These are phyloP conservation scores for Ganoderma leucocontextum DNA, from an alignment of 1,284 basidiomycete species.

Conservation along the genomic window DNA sequence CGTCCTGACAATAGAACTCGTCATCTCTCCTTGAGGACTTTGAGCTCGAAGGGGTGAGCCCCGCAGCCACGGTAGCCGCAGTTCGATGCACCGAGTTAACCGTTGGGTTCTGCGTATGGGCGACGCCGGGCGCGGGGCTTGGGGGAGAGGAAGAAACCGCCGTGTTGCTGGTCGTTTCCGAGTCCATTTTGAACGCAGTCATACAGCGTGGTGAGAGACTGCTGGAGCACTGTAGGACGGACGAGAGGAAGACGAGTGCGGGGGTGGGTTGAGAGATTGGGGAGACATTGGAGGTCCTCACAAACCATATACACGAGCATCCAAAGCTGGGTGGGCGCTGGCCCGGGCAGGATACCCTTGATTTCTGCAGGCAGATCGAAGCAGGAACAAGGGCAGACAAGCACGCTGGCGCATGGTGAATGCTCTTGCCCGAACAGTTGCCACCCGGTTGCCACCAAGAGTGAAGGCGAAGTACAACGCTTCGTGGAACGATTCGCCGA, in stretches of 20 bases:
- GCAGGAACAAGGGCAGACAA: too few relatives aligned
- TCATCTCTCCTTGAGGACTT: slow-evolving; percentile 13
- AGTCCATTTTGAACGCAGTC: not conserved
- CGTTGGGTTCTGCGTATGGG: not conserved
- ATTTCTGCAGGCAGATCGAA: too few relatives aligned
- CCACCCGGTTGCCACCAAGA: too few relatives aligned
- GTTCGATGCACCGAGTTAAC: too few relatives aligned
- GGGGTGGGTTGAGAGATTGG: not conserved
- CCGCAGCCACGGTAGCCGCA: too few relatives aligned
- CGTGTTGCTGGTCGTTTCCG: not conserved
- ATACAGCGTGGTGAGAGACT: not conserved
- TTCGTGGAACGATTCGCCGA: too few relatives aligned
- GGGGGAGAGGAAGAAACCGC: not conserved
- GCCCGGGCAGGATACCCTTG: too few relatives aligned
- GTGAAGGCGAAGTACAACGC: too few relatives aligned
- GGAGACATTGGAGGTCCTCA: too few relatives aligned
- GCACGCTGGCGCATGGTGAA: too few relatives aligned
- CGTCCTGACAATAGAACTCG: slow-evolving; percentile 20
- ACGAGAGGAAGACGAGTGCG: not conserved
- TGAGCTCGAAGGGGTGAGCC: not conserved
- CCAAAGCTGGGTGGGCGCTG: not conserved
- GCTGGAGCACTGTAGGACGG: not conserved
- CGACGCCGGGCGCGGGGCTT: not conserved
- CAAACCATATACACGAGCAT: not conserved
- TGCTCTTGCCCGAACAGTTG: too few relatives aligned